These are phyloP conservation scores for Diaporthe velutina DNA, from an alignment of 2,329 filamentous ascomycete species.

Conservation along the genomic window DNA sequence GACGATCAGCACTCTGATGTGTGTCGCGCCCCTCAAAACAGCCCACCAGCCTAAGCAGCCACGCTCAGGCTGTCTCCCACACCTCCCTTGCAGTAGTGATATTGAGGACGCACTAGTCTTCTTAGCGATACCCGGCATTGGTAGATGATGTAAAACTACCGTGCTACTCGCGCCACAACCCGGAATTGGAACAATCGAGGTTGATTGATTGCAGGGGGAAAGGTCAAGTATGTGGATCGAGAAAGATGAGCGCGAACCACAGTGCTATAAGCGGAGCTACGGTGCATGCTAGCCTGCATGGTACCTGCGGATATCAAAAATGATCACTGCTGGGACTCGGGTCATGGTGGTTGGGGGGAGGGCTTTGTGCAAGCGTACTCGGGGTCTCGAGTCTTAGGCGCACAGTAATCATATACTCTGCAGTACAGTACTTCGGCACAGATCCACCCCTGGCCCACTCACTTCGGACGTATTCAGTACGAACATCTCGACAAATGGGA, in stretches of 20 bases:
- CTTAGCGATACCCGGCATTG: constrained; percentile 26
- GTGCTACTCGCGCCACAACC: constrained; percentile 21
- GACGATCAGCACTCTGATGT: background rate
- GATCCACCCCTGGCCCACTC: constrained; percentile 21
- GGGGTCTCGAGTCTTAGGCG: background rate
- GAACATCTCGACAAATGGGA: constrained; percentile 19
- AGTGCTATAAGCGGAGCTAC: background rate
- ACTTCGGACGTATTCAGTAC: constrained; percentile 27
- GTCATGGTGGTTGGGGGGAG: too few relatives aligned
- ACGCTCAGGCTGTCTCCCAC: constrained; percentile 5
- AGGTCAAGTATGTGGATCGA: constrained; percentile 17
- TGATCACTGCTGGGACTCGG: constrained; percentile 1
- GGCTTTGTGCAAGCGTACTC: background rate
- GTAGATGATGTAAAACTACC: constrained; percentile 22
- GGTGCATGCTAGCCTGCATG: constrained; percentile 12
- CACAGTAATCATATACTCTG: background rate
- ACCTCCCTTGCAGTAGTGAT: background rate
- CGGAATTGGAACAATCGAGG: constrained; percentile 23
- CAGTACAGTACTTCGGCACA: background rate
- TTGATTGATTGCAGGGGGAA: constrained; percentile 27
- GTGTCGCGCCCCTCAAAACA: constrained; percentile 8
- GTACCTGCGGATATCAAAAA: constrained; percentile 25
- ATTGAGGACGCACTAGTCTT: constrained; percentile 2
- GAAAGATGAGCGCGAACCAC: background rate
- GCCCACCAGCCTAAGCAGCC: background rate